Base-by-base conservation (phyloP, 257 asterid species). In the Nicotiana attenuata region DNA sequence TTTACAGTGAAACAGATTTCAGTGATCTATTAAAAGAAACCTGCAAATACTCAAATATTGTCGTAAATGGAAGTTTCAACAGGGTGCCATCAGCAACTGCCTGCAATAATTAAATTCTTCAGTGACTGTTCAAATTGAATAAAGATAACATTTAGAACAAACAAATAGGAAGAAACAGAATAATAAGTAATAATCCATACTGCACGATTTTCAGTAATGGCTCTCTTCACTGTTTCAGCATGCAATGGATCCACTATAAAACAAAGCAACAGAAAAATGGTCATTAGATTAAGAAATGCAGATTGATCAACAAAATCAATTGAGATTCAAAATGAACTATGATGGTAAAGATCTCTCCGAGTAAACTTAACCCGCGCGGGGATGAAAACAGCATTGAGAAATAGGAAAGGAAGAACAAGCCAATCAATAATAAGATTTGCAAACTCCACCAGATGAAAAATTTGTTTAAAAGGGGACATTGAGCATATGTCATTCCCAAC, bases 21-120 rank as follows among this genome's bases (percentile, higher is more conserved):
- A 5, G 31, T 68, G 10, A 68, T 68, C 19, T 19, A 35, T 35
- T 20, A 5, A 69, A 69, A 17, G 6, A 65, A 83, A 94, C 98
- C 99, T 96, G 98, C 82, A 92, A 93, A 88, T 96, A 92, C 89
- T 96, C 99, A 9, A 96, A 96, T 53, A 96, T 94, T 61, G 99
- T 94, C 7, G 98, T 94, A 38, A 91, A 94, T 26, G 97, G 92
- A 87, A 96, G 92, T 88, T 96, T 96, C 90, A 96, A 81, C 86
- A 94, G 90, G 85, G 47, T 55, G 85, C 97, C 99, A 69, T 84
- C 84, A 13, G 77, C 85, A 76, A 89, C 85, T 22, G 94, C 97
- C 99, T 96, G 97, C 89, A 85, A 87, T 63, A 55, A 79, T 67
- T 2, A 76, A 76, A 45, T 75, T 20, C n/a, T 69, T 20, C 0